Percentiles rank a stretch among this genome's conserved stretches.
phyloP scores from a whole-genome alignment of 1,284 basidiomycete species.

The Leccinum laetum region DNA sequence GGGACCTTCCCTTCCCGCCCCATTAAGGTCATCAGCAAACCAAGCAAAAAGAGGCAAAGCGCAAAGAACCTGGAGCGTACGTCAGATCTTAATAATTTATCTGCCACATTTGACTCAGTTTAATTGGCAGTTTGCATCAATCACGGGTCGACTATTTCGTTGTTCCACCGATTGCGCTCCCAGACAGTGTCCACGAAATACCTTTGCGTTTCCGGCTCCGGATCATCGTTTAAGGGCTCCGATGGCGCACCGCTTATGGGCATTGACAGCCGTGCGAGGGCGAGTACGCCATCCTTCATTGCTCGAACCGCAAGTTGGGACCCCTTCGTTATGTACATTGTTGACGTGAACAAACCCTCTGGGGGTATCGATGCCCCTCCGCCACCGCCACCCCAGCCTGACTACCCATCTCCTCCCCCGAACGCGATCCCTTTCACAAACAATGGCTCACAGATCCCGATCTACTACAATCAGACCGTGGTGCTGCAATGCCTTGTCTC shows the following conservation, averaged over 20 bases:
- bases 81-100: constrained; percentile 37
- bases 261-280: constrained; percentile 69
- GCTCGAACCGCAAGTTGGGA: constrained; percentile 86
- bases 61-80: constrained; percentile 90
- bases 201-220: constrained; percentile 90
- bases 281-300: constrained; percentile 80
- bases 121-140: constrained; percentile 79
- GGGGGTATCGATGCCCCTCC: constrained; percentile 74
- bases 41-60: constrained; percentile 94
- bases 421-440: constrained; percentile 85
- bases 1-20: constrained; percentile 88
- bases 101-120: constrained; percentile 17
- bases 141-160: constrained; percentile 92
- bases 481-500: constrained; percentile 95
- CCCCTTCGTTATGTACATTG: constrained; percentile 96
- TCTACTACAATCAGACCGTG: constrained; percentile 96
- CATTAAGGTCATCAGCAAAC: constrained; percentile 97
- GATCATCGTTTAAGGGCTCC: constrained; percentile 87
- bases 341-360: constrained; percentile 81
- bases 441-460: constrained; percentile 77
- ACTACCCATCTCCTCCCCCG: constrained; percentile 86
- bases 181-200: constrained; percentile 97
- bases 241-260: constrained; percentile 86
- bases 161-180: constrained; percentile 93
- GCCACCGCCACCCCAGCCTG: constrained; percentile 75